Percentiles rank a stretch among this genome's conserved stretches.
These are phyloP conservation scores for Prosopis cineraria DNA, from an alignment of 306 rosid species.

Conservation along the genomic window DNA sequence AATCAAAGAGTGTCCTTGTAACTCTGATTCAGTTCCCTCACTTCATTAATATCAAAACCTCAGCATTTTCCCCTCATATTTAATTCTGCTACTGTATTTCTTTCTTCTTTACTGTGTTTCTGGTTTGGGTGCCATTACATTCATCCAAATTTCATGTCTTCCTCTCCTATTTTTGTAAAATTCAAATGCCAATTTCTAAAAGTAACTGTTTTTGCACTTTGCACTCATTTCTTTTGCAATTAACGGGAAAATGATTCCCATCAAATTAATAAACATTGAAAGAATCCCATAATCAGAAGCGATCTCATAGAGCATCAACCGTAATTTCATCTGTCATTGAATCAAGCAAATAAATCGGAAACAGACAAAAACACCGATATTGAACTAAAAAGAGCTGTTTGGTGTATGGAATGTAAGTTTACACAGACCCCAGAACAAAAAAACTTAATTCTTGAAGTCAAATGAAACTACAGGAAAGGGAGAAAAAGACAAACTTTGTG, in stretches of 20 bases:
- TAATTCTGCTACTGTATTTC: too few relatives aligned
- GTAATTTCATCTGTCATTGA: background rate
- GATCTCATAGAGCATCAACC: constrained; percentile 22
- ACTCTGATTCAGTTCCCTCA: too few relatives aligned
- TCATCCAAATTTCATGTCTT: background rate
- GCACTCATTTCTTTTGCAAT: background rate
- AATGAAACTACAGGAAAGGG: background rate
- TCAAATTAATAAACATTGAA: background rate
- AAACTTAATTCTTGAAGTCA: too few relatives aligned
- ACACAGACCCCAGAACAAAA: constrained; percentile 13
- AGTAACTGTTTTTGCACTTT: background rate
- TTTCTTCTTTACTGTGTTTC: too few relatives aligned
- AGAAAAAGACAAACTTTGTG: constrained; percentile 58
- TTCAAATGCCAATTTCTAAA: background rate
- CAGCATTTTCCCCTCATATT: too few relatives aligned
- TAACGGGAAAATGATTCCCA: constrained; percentile 7
- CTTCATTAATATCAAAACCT: too few relatives aligned
- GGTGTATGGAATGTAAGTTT: background rate
- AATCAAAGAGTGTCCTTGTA: too few relatives aligned
- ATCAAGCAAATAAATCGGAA: background rate
- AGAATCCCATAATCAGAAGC: constrained; percentile 13
- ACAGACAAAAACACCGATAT: background rate
- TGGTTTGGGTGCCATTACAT: too few relatives aligned
- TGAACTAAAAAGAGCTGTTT: background rate
- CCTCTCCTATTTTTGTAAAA: background rate